These are phyloP conservation scores for Perilla frutescens DNA, from an alignment of 257 asterid genomes.

Conservation along the genomic window DNA sequence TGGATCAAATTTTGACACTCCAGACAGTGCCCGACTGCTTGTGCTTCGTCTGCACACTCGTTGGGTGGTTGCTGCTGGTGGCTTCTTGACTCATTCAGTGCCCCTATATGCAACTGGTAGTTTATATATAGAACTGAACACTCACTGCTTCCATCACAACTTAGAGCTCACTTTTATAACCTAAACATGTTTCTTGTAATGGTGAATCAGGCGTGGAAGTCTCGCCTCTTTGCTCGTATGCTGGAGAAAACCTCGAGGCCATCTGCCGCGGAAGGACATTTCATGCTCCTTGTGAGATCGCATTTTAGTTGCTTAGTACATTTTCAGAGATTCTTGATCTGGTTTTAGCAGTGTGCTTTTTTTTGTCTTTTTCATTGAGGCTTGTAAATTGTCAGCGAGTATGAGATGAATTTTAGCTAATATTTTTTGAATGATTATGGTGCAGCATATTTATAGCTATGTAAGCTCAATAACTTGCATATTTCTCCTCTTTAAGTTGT, in stretches of 20 bases:
- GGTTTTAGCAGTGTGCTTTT: conserved; percentile 5
- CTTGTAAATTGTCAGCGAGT: conserved; percentile 38
- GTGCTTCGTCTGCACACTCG: conserved; percentile 93
- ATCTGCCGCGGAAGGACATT: conserved; percentile 94
- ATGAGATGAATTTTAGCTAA: conserved; percentile 20
- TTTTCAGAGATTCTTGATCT: conserved; percentile 19
- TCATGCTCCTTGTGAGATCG: conserved; percentile 95
- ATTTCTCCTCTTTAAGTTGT: no score
- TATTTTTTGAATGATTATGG: conserved; percentile 16
- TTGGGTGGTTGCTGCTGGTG: conserved; percentile 99
- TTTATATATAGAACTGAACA: neutral
- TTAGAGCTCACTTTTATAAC: conserved; percentile 5
- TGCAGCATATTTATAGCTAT: neutral
- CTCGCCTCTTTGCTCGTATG: conserved; percentile 90
- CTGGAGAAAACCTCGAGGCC: conserved; percentile 96
- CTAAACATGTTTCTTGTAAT: neutral
- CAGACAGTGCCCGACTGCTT: conserved; percentile 90
- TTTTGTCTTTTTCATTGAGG: conserved; percentile 25
- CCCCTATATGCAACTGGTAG: conserved; percentile 89
- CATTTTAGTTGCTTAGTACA: conserved; percentile 50
- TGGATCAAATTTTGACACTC: conserved; percentile 92
- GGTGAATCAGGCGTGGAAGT: conserved; percentile 82
- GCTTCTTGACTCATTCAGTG: conserved; percentile 95
- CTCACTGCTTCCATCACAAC: neutral
- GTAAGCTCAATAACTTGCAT: neutral